A percentile compares a stretch with the other conserved stretches of the same genome.
Conservation (phyloP, 108 stramenopile genomes). For the Skeletonema menzelii region DNA sequence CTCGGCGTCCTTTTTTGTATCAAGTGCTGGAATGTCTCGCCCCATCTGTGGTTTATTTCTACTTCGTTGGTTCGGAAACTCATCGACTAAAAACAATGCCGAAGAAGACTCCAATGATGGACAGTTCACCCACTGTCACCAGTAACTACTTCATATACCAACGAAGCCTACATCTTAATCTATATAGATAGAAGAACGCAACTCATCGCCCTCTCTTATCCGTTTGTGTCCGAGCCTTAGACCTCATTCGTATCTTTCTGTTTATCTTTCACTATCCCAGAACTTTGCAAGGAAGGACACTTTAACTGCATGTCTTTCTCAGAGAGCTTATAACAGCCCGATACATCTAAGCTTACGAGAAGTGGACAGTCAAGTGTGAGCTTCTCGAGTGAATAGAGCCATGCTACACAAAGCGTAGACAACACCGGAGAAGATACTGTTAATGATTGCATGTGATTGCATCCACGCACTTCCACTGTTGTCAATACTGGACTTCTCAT, state of each 20-base stretch:
- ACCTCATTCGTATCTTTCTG: not conserved
- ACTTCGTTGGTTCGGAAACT: not conserved
- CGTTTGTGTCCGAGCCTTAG: not conserved
- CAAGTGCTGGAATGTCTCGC: too few species aligned
- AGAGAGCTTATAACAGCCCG: not conserved
- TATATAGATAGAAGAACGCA: too few species aligned
- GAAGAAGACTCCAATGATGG: not conserved
- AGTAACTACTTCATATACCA: too few species aligned
- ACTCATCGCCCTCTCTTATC: not conserved
- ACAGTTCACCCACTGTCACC: not conserved
- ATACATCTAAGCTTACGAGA: not conserved
- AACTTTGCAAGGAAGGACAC: not conserved
- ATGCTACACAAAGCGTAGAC: not conserved
- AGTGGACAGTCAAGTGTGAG: not conserved
- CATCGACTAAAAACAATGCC: not conserved
- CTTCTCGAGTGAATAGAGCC: conserved; percentile 1
- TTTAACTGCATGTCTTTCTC: not conserved
- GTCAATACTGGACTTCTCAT: not conserved
- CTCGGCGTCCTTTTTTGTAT: too few species aligned
- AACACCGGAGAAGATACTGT: not conserved
- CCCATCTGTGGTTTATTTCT: too few species aligned
- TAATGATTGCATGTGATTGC: not conserved
- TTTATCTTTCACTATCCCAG: not conserved
- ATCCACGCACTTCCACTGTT: not conserved
- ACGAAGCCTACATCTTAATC: too few species aligned